Evolutionary conservation across 768 basidiomycete species (phyloP).

Genomic region (Naematelia encephala): DNA sequence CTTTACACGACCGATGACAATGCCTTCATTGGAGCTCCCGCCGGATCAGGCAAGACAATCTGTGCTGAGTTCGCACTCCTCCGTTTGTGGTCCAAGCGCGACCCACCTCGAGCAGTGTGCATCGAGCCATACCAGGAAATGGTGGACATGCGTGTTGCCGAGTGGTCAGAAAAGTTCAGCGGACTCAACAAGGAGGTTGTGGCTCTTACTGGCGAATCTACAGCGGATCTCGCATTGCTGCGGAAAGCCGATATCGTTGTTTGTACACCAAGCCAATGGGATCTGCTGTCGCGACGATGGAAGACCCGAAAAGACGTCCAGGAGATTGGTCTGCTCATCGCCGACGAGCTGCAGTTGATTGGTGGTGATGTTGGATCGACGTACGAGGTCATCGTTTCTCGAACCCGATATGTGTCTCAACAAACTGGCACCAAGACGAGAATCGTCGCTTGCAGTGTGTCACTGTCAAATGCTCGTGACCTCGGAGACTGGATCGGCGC

Average conservation of each 20-base stretch:
- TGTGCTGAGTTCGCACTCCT: slow-evolving; percentile 95
- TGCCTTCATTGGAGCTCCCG: slow-evolving; percentile 92
- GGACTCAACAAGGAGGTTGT: slow-evolving; percentile 86
- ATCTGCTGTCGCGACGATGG: slow-evolving; percentile 89
- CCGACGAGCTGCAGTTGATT: slow-evolving; percentile 90
- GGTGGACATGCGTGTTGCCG: slow-evolving; percentile 83
- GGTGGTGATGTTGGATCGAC: slow-evolving; percentile 94
- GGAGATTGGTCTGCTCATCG: slow-evolving; percentile 84
- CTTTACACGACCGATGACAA: slow-evolving; percentile 95
- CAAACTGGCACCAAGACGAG: slow-evolving; percentile 90
- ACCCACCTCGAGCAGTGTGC: slow-evolving; percentile 81
- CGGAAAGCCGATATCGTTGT: slow-evolving; percentile 88
- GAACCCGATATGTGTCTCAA: slow-evolving; percentile 92
- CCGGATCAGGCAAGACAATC: slow-evolving; percentile 95
- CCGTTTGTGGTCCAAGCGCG: slow-evolving; percentile 86
- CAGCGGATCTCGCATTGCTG: slow-evolving; percentile 83
- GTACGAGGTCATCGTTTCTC: slow-evolving; percentile 91
- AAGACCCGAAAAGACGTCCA: slow-evolving; percentile 95
- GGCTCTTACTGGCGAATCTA: slow-evolving; percentile 88
- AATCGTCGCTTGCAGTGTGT: slow-evolving; percentile 91
- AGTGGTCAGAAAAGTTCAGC: slow-evolving; percentile 84
- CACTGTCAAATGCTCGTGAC: slow-evolving; percentile 90
- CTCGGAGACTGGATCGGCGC: slow-evolving; percentile 98
- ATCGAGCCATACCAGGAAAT: slow-evolving; percentile 97
- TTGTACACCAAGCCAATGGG: slow-evolving; percentile 94